Evolutionary conservation across 805 yeast species (phyloP), one percentile per base, ranked within the genome.

Genomic region (Saccharomycopsis guyanensis): DNA sequence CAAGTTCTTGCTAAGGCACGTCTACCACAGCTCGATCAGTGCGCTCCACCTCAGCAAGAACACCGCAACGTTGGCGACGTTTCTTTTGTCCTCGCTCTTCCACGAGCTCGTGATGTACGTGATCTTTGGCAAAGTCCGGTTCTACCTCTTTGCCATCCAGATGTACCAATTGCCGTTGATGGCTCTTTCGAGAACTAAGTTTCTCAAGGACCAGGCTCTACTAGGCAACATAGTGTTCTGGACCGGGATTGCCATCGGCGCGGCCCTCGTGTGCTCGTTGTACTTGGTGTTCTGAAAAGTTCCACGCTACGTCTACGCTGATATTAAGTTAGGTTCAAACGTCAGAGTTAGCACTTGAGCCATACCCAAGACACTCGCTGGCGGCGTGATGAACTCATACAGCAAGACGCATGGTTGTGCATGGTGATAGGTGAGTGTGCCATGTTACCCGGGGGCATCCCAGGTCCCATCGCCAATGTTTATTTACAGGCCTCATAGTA

Each of bases 101-200:
- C 99, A 93, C 63, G 99, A 93, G 63, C 62, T 88, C 43, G 89
- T 89, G 20, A 93, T 93, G 99, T 85, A 73, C 59, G 87, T 86
- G 29, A 76, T 93, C 7, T 93, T 89, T 63, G 76, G 79, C 27
- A 79, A 78, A 46, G 60, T 86, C 13, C 72, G 98, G 56, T 93
- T 94, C 2, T 93, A 88, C 62, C 64, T 93, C 47, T 68, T 93
- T 35, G 45, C 76, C 15, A 66, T 91, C 47, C 99, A 93, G 65
- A 82, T 93, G 91, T 70, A 75, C 25, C 99, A 93, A 62, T 60
- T 93, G 32, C 96, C 96, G 0, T 66, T 89, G 55, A 80, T 86
- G 22, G 69, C 75, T 48, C 43, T 89, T 1, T 75, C 84, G 39
- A 73, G 76, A 53, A 70, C 85, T 1, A 72, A 67, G 54, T 75